Conservation (phyloP, 345 rosid genomes). For the Pelargonium nanum region DNA sequence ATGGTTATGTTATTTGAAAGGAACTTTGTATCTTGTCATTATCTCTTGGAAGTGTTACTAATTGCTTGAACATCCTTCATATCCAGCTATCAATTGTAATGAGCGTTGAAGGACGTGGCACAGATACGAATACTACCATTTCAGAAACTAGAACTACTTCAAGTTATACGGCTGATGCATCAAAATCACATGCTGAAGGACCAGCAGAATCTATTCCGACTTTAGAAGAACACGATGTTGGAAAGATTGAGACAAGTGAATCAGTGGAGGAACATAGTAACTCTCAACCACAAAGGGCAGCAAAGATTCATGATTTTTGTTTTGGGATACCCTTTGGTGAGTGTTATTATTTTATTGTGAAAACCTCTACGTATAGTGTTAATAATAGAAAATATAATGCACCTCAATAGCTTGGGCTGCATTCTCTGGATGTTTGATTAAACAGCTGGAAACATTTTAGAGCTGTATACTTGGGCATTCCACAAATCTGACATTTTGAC, state of each 20-base stretch:
- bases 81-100: conserved; percentile 38
- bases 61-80: not conserved
- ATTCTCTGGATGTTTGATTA: no score
- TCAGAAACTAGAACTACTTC: conserved; percentile 22
- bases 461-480: no score
- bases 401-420: no score
- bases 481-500: no score
- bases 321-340: conserved; percentile 94
- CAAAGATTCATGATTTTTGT: conserved; percentile 87
- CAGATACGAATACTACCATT: conserved; percentile 19
- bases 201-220: conserved; percentile 15
- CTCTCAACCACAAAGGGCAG: conserved; percentile 29
- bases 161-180: conserved; percentile 32
- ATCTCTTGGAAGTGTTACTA: not conserved
- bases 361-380: not conserved
- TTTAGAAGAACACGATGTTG: conserved; percentile 17
- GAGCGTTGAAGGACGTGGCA: conserved; percentile 38
- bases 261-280: conserved; percentile 26
- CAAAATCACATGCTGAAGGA: conserved; percentile 32
- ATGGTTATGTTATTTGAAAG: not conserved
- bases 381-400: no score
- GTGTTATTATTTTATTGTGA: conserved; percentile 11
- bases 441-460: no score
- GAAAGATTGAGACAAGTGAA: conserved; percentile 13
- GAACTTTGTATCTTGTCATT: no score